phyloP scores from a whole-genome alignment of 202 grass and related monocot species.

The Zoysia matrella region DNA sequence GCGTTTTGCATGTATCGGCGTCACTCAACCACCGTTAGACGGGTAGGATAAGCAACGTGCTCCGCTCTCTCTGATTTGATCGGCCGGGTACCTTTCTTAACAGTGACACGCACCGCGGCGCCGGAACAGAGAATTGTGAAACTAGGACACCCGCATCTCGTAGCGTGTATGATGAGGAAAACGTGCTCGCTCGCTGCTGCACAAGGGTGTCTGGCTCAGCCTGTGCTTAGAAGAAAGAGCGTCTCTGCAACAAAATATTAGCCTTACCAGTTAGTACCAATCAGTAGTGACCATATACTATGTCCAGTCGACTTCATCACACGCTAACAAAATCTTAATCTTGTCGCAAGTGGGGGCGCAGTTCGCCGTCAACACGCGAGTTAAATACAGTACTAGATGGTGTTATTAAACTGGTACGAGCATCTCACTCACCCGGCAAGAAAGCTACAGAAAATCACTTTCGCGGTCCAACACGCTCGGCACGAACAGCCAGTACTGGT shows the following conservation, averaged over 20 bases:
- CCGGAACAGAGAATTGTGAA: no score
- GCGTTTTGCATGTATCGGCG: not conserved
- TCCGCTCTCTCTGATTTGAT: not conserved
- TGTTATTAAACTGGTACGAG: not conserved
- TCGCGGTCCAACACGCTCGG: not conserved
- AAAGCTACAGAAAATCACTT: no score
- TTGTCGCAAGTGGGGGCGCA: not conserved
- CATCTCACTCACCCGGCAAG: not conserved
- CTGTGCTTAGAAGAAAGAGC: not conserved
- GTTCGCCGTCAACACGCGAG: not conserved
- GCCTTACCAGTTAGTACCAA: no score
- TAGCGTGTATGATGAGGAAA: slow-evolving; percentile 11
- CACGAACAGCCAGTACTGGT: not conserved
- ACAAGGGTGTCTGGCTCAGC: not conserved
- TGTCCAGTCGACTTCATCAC: not conserved
- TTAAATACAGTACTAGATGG: not conserved
- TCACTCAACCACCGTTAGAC: slow-evolving; percentile 44
- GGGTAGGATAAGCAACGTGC: not conserved
- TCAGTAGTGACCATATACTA: no score
- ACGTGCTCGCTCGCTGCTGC: not conserved
- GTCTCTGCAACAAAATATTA: no score
- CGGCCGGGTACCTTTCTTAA: not conserved
- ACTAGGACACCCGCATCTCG: not conserved
- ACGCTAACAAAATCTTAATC: not conserved
- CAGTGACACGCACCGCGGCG: not conserved